These are phyloP conservation scores for Volvariella surrecta DNA, from an alignment of 1,284 basidiomycete genomes.

Conservation along the genomic window DNA sequence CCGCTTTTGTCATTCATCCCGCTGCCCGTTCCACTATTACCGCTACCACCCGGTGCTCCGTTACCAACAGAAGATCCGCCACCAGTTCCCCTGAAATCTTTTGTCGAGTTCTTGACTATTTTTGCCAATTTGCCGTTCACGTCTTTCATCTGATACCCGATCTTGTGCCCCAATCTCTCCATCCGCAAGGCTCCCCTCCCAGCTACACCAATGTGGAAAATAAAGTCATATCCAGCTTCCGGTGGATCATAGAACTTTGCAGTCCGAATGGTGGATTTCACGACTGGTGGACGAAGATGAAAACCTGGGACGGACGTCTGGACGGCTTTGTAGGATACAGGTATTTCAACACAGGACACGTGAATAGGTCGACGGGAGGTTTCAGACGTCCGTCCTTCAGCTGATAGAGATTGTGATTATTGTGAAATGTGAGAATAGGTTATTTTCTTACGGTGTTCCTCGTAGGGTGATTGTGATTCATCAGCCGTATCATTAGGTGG, in stretches of 20 bases:
- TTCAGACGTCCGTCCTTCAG: conserved; percentile 1
- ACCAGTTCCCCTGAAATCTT: conserved; percentile 46
- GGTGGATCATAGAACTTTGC: conserved; percentile 34
- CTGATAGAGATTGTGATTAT: not conserved
- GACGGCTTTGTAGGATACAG: conserved; percentile 53
- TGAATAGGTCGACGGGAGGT: conserved; percentile 33
- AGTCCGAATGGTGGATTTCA: conserved; percentile 28
- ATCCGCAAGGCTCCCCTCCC: conserved; percentile 55
- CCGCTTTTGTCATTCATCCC: conserved; percentile 7
- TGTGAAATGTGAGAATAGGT: too few species aligned
- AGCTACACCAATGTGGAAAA: conserved; percentile 66
- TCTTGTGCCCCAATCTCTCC: conserved; percentile 61
- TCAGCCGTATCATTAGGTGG: too few species aligned
- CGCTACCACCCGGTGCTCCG: conserved; percentile 54
- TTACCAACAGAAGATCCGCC: conserved; percentile 54
- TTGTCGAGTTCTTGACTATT: conserved; percentile 29
- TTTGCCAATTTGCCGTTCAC: conserved; percentile 51
- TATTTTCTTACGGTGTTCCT: too few species aligned
- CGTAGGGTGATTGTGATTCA: too few species aligned
- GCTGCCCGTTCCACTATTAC: conserved; percentile 35
- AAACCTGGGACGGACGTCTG: conserved; percentile 48
- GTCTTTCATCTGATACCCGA: conserved; percentile 66
- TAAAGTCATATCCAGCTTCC: conserved; percentile 58
- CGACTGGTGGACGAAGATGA: conserved; percentile 51
- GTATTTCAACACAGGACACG: conserved; percentile 52